These are phyloP conservation scores for Xylaria sp. DNA, from an alignment of 2,329 filamentous ascomycete species.

Conservation along the genomic window DNA sequence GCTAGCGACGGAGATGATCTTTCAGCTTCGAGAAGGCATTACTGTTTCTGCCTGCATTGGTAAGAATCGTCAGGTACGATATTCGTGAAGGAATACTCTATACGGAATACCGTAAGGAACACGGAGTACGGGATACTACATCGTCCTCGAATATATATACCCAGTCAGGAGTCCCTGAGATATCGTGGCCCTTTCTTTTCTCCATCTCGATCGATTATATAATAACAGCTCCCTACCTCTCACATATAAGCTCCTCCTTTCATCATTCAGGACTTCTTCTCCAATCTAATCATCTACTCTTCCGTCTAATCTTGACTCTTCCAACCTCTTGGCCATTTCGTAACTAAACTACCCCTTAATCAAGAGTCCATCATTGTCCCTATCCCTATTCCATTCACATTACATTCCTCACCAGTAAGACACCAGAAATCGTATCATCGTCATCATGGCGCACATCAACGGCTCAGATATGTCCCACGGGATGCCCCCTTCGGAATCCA, in stretches of 20 bases:
- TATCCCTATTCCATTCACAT: background rate
- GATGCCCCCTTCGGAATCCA: slow-evolving; percentile 46
- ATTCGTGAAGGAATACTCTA: too few relatives aligned
- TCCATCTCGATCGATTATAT: background rate
- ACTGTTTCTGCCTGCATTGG: too few relatives aligned
- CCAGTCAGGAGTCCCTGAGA: background rate
- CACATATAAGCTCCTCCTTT: background rate
- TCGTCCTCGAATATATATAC: too few relatives aligned
- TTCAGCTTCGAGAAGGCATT: background rate
- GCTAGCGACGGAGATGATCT: background rate
- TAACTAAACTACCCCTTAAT: background rate
- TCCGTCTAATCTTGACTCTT: background rate
- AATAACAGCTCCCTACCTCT: background rate
- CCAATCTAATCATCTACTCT: background rate
- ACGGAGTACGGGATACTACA: too few relatives aligned
- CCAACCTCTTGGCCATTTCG: too few relatives aligned
- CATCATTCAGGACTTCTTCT: background rate
- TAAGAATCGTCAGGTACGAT: too few relatives aligned
- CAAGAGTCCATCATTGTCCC: background rate
- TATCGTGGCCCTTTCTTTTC: background rate
- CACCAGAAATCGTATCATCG: background rate
- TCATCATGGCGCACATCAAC: slow-evolving; percentile 24
- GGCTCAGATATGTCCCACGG: slow-evolving; percentile 21
- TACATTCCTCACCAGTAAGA: background rate
- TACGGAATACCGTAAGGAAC: too few relatives aligned